phyloP scores from a whole-genome alignment of 441 rosid species.

The Raphanus hybrid region DNA sequence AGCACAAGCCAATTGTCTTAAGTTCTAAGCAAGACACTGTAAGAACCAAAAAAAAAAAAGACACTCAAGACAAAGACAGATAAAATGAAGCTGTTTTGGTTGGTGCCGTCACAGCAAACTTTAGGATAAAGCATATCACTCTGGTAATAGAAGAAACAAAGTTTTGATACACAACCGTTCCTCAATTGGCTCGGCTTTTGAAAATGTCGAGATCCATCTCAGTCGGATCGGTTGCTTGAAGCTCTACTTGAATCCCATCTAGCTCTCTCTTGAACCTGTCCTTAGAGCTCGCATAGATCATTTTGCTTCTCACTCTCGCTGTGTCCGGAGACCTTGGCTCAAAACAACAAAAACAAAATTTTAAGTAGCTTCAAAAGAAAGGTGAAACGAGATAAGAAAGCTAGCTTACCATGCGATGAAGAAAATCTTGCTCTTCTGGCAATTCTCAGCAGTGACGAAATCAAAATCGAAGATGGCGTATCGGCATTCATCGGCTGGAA shows the following conservation, averaged over 20 bases:
- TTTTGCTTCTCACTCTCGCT: constrained; percentile 59
- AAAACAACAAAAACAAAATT: not conserved
- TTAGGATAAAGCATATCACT: constrained; percentile 43
- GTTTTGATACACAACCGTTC: constrained; percentile 23
- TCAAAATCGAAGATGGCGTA: constrained; percentile 58
- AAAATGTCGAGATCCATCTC: constrained; percentile 58
- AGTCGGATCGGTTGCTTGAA: constrained; percentile 59
- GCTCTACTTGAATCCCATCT: constrained; percentile 55
- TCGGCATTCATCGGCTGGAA: constrained; percentile 59
- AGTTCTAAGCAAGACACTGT: constrained; percentile 29
- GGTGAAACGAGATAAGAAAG: not conserved
- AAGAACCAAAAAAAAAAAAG: constrained; percentile 17
- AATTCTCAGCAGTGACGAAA: constrained; percentile 54
- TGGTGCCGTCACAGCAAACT: constrained; percentile 48
- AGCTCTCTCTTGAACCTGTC: constrained; percentile 59
- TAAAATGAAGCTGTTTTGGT: constrained; percentile 47
- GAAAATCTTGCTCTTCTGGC: constrained; percentile 58
- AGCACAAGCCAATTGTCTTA: constrained; percentile 28
- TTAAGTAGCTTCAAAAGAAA: not conserved
- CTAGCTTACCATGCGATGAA: constrained; percentile 53
- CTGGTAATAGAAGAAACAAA: constrained; percentile 19
- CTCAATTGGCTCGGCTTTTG: constrained; percentile 50
- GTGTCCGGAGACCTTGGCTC: constrained; percentile 54
- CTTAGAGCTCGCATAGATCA: constrained; percentile 62
- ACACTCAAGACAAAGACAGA: constrained; percentile 24